These are phyloP conservation scores for Endothia cerciana DNA, from an alignment of 2,329 filamentous ascomycete species.

Conservation along the genomic window DNA sequence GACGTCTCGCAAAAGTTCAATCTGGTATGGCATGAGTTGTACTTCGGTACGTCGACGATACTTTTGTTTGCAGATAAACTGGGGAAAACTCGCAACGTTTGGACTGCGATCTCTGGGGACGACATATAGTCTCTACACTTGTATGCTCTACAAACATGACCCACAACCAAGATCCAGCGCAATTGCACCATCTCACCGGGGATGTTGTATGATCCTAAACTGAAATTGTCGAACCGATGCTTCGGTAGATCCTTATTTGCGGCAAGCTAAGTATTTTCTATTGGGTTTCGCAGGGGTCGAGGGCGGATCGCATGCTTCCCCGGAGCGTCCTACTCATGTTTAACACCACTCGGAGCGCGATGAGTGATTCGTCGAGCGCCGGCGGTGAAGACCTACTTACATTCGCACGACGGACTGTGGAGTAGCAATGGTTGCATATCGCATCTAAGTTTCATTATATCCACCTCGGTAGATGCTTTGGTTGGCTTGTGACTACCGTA, in stretches of 20 bases:
- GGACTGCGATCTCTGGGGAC: background rate
- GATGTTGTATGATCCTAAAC: constrained; percentile 11
- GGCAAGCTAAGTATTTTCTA: constrained; percentile 6
- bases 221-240: background rate
- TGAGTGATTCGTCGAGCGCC: background rate
- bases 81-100: background rate
- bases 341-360: background rate
- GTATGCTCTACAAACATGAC: background rate
- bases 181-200: constrained; percentile 11
- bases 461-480: background rate
- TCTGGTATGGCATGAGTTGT: background rate
- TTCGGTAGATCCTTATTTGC: background rate
- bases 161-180: background rate
- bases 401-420: constrained; percentile 1
- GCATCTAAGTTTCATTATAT: background rate
- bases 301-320: background rate
- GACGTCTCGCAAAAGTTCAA: background rate
- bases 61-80: background rate
- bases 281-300: constrained; percentile 15
- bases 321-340: background rate
- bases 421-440: background rate
- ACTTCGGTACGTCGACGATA: background rate
- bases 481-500: background rate
- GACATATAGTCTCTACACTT: background rate
- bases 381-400: background rate